A percentile compares a stretch with the other conserved stretches of the same genome.
Evolutionary conservation across 495 filamentous ascomycete genomes (phyloP).

Genomic region (Aspergillus affinis): DNA sequence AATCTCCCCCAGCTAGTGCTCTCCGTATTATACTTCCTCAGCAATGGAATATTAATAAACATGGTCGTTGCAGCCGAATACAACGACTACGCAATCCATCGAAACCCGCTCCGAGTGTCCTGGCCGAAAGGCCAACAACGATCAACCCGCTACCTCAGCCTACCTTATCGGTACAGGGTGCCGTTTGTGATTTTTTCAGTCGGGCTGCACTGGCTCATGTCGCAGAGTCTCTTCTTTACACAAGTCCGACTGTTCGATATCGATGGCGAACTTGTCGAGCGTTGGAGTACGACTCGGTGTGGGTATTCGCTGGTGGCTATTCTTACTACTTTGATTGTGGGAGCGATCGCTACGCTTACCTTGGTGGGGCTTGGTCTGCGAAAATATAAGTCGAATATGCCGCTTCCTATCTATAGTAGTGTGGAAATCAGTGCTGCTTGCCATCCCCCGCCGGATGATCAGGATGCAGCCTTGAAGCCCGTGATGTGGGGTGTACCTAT

Average conservation of each 20-base stretch:
- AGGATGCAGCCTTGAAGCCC: slow-evolving; percentile 14
- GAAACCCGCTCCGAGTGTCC: slow-evolving; percentile 40
- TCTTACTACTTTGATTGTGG: slow-evolving; percentile 11
- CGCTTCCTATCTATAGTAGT: slow-evolving; percentile 32
- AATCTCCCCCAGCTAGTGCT: slow-evolving; percentile 30
- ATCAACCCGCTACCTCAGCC: slow-evolving; percentile 40
- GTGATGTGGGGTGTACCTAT: slow-evolving; percentile 19
- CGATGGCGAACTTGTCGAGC: background rate
- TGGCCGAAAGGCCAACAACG: slow-evolving; percentile 37
- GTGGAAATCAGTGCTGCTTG: slow-evolving; percentile 45
- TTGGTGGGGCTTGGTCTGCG: slow-evolving; percentile 2
- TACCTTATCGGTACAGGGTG: slow-evolving; percentile 42
- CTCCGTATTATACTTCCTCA: slow-evolving; percentile 38
- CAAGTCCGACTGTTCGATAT: slow-evolving; percentile 10
- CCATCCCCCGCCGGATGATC: slow-evolving; percentile 29
- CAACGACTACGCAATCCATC: slow-evolving; percentile 19
- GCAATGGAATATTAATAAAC: slow-evolving; percentile 33
- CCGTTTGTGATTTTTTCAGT: slow-evolving; percentile 27
- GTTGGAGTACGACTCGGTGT: background rate
- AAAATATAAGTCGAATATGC: slow-evolving; percentile 24
- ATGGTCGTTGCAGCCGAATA: slow-evolving; percentile 37
- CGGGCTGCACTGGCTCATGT: slow-evolving; percentile 41
- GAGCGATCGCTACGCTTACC: background rate
- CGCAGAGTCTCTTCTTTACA: slow-evolving; percentile 37
- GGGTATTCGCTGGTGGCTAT: background rate